A percentile compares a stretch with the other conserved stretches of the same genome.
phyloP scores from a whole-genome alignment of 2,329 filamentous ascomycete genomes.

The Diplocarpon rosae region DNA sequence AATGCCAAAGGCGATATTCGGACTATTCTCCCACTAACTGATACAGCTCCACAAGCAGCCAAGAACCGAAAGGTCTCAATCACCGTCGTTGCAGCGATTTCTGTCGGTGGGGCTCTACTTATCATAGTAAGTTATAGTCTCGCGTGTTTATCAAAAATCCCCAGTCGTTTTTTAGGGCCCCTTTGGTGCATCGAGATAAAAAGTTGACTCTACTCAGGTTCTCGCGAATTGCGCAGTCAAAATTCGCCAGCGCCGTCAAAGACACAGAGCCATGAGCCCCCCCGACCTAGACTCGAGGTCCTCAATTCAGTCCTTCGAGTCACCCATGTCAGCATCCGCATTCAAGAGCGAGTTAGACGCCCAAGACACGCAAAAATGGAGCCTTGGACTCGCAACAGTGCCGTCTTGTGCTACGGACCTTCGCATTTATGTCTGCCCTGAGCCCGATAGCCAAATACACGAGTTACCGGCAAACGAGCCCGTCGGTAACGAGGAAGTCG shows the following conservation, averaged over 20 bases:
- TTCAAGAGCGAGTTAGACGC: conserved; percentile 6
- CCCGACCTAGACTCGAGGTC: neutral
- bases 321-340: neutral
- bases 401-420: neutral
- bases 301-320: neutral
- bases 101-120: conserved; percentile 6
- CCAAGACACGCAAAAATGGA: neutral
- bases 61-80: neutral
- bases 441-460: neutral
- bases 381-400: neutral
- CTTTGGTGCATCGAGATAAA: no score
- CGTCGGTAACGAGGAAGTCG: neutral
- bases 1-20: conserved; percentile 11
- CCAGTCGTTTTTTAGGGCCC: neutral
- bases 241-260: neutral
- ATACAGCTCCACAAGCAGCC: neutral
- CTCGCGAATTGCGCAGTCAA: neutral
- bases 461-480: conserved; percentile 2
- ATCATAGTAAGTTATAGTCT: conserved; percentile 1
- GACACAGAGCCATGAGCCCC: neutral
- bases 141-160: no score
- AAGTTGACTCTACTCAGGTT: no score
- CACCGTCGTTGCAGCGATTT: conserved; percentile 1
- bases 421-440: no score
- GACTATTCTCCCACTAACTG: conserved; percentile 11